Evolutionary conservation across 768 basidiomycete species (phyloP), one percentile per base, ranked within the genome.

Genomic region (Trametes cingulata): DNA sequence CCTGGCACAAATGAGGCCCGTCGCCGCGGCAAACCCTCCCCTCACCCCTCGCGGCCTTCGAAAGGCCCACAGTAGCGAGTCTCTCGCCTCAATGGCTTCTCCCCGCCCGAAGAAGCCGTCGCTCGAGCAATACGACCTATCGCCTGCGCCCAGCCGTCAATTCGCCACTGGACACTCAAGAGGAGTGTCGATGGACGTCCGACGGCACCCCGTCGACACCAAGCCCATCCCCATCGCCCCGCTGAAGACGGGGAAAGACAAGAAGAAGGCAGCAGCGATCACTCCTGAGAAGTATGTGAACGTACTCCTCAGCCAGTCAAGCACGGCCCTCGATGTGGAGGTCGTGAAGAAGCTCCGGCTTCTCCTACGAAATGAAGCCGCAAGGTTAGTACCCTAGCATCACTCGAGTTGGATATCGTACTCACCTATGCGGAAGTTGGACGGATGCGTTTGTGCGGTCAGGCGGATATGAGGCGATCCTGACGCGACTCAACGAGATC

Each of bases 331-430:
- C 40, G 93, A 95, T n/a, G 77, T 96, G 0, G 93, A 91, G 63
- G 79, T 84, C 35, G 80, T 95, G 43, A 97, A 97, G 75, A 95
- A 94, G 73, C 72, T 99, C 58, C 78, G 94, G 59, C 76, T 98
- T 60, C 72, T 97, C 65, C 77, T 99, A 22, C 78, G 97, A 56
- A 97, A 97, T 66, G 97, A 98, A 74, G 82, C 87, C n/a, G 93
- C 95, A 1, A 83, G 80, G 91, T 94, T 72, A 61, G 77, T 68
- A 3, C 29, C 29, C 4, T 33, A 33, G 29, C 6, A 10, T 33
- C 29, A 33, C 22, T 47, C 33, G n/a, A n/a, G n/a, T n/a, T n/a
- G n/a, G n/a, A n/a, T n/a, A n/a, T n/a, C n/a, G n/a, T n/a, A 15
- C 58, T 52, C 10, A 40, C 46, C n/a, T 14, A 53, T 56, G 24